Base-by-base conservation (phyloP, 306 rosid genomes). In the Morella rubra region DNA sequence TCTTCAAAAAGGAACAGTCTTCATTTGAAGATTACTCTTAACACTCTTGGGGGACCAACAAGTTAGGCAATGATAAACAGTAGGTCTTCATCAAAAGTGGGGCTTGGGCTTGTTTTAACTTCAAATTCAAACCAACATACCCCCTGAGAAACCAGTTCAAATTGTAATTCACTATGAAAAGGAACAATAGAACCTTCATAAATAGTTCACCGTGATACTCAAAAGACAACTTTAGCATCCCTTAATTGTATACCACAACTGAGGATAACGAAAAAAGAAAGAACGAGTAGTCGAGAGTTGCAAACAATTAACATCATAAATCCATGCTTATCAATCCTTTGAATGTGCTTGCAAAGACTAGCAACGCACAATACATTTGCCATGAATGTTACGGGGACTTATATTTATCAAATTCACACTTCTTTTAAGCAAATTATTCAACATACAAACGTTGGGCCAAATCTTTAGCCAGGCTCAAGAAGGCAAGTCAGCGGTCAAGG, bases 81-180 rank as follows among this genome's bases (percentile, higher is more conserved):
- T 83, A 84, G 92, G 81, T 81, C 90, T 90, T 87, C 93, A 85
- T 88, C 96, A 88, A 90, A 90, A 71, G 82, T 83, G 92, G 91
- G 92, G 90, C 93, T 92, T 92, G 98, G 89, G 73, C 98, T 95
- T 92, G 98, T 84, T 92, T 90, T 88, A 95, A 93, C 93, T 95
- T 86, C 91, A 83, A 89, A 95, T 91, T 93, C 97, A 87, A 95
- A 89, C 97, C 96, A 95, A 95, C 88, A 92, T 83, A 86, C 91
- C 97, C 97, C 99, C 99, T 93, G 96, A 96, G 93, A 96, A 94
- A 86, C 97, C 97, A 92, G 89, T 92, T 85, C 90, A 93, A 79
- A 82, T 81, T 84, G 74, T 81, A 86, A 88, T 77, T 84, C 89
- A 89, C 86, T 67, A 83, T 82, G 85, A 76, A 83, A 54, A 81